Evolutionary conservation across 768 basidiomycete genomes (phyloP).

Genomic region (Clitopilus hobsonii): DNA sequence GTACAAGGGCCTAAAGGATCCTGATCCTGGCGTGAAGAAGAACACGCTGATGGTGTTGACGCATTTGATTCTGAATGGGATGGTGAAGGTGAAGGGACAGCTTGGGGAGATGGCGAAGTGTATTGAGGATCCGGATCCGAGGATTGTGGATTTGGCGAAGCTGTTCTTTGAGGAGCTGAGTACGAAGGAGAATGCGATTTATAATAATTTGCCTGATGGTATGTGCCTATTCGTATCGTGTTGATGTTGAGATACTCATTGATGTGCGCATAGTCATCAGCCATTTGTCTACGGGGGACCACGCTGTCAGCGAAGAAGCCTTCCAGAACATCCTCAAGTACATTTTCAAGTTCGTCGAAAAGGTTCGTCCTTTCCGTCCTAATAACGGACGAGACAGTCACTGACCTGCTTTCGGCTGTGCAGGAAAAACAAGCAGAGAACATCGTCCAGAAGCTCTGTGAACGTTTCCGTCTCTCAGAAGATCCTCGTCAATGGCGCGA

Average conservation of each 20-base stretch:
- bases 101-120: slow-evolving; percentile 99
- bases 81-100: slow-evolving; percentile 99
- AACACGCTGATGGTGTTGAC: slow-evolving; percentile 99
- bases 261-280: slow-evolving; percentile 66
- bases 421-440: slow-evolving; percentile 98
- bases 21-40: slow-evolving; percentile 90
- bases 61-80: slow-evolving; percentile 94
- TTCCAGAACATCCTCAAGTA: slow-evolving; percentile 94
- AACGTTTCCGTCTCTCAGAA: slow-evolving; percentile 84
- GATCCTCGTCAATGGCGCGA: slow-evolving; percentile 96
- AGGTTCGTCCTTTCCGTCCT: slow-evolving; percentile 43
- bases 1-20: slow-evolving; percentile 90
- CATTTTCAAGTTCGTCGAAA: slow-evolving; percentile 96
- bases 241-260: slow-evolving; percentile 5
- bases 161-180: slow-evolving; percentile 95
- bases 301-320: slow-evolving; percentile 86
- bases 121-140: slow-evolving; percentile 81
- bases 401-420: neutral
- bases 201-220: slow-evolving; percentile 98
- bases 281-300: slow-evolving; percentile 85
- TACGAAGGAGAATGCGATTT: slow-evolving; percentile 98
- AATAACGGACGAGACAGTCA: neutral
- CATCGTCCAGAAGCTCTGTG: slow-evolving; percentile 96
- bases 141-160: slow-evolving; percentile 93
- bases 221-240: slow-evolving; percentile 15